phyloP scores from a whole-genome alignment of 352 stramenopile species.

The Globisporangium yorkense region DNA sequence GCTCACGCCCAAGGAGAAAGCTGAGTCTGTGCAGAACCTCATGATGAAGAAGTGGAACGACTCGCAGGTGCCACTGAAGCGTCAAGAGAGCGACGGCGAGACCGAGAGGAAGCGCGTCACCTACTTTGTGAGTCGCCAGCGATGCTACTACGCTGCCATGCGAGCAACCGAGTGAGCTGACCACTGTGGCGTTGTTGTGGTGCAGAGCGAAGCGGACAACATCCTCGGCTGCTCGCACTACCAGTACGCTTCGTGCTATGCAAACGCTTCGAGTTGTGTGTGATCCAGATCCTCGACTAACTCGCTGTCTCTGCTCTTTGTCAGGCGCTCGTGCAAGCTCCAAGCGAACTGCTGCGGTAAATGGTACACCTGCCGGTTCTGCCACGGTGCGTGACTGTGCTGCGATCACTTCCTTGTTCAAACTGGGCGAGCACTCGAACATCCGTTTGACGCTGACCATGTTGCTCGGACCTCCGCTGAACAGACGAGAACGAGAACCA shows the following conservation, averaged over 20 bases:
- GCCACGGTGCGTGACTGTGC: constrained; percentile 60
- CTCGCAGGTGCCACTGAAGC: constrained; percentile 33
- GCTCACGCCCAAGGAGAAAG: constrained; percentile 77
- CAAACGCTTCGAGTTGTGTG: neutral
- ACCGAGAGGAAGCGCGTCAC: constrained; percentile 37
- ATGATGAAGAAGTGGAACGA: constrained; percentile 87
- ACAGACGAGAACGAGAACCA: constrained; percentile 82
- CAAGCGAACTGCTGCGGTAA: constrained; percentile 83
- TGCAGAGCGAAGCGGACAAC: constrained; percentile 51
- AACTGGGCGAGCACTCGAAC: neutral
- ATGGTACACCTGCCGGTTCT: constrained; percentile 89
- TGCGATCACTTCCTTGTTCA: neutral
- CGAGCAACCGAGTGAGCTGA: neutral
- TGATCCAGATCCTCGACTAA: neutral
- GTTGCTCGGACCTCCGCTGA: neutral
- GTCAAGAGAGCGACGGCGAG: constrained; percentile 40
- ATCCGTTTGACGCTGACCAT: neutral
- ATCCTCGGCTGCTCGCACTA: constrained; percentile 85
- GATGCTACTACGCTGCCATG: neutral
- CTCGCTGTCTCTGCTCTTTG: neutral
- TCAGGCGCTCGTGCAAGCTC: constrained; percentile 74
- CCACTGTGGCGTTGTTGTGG: neutral
- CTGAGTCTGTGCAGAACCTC: constrained; percentile 74
- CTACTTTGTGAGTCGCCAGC: constrained; percentile 39
- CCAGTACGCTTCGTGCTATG: constrained; percentile 32